Evolutionary conservation across 1,284 basidiomycete genomes (phyloP).

Genomic region (Vanrija humicola): DNA sequence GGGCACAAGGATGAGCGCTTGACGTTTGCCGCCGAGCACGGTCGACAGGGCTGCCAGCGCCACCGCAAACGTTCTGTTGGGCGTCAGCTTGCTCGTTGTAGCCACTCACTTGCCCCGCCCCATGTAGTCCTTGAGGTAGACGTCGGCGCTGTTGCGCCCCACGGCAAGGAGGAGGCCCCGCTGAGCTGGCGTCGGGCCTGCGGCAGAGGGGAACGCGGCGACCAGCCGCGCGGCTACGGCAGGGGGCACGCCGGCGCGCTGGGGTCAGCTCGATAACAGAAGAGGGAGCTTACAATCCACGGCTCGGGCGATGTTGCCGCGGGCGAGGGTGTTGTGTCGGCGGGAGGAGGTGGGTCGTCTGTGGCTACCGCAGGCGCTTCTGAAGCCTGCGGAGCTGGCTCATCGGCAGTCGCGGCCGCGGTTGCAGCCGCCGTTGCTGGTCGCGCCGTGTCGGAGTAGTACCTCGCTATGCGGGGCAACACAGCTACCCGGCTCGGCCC

Average conservation of each 20-base stretch:
- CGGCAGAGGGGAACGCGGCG: conserved; percentile 20
- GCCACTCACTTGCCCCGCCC: conserved; percentile 37
- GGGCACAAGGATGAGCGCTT: conserved; percentile 27
- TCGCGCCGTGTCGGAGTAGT: no score
- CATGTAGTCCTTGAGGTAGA: conserved; percentile 34
- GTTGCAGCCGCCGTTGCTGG: no score
- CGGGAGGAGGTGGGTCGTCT: not conserved
- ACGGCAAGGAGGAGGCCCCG: conserved; percentile 26
- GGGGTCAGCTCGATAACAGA: not conserved
- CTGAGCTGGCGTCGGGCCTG: conserved; percentile 31
- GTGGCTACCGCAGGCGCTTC: not conserved
- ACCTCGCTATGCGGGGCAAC: no score
- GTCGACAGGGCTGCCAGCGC: conserved; percentile 24
- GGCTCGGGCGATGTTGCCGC: not conserved
- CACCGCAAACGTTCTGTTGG: conserved; percentile 11
- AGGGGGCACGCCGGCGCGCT: conserved; percentile 8
- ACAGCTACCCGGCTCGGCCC: no score
- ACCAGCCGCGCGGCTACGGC: conserved; percentile 4
- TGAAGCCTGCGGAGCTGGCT: not conserved
- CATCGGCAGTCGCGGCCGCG: no score
- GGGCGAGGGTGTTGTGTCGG: not conserved
- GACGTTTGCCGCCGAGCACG: conserved; percentile 1
- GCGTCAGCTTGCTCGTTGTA: not conserved
- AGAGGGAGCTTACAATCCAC: conserved; percentile 7
- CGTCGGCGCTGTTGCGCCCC: conserved; percentile 21